These are phyloP conservation scores for Tetrapyrgos nigripes DNA, from an alignment of 1,284 basidiomycete genomes.

Conservation along the genomic window DNA sequence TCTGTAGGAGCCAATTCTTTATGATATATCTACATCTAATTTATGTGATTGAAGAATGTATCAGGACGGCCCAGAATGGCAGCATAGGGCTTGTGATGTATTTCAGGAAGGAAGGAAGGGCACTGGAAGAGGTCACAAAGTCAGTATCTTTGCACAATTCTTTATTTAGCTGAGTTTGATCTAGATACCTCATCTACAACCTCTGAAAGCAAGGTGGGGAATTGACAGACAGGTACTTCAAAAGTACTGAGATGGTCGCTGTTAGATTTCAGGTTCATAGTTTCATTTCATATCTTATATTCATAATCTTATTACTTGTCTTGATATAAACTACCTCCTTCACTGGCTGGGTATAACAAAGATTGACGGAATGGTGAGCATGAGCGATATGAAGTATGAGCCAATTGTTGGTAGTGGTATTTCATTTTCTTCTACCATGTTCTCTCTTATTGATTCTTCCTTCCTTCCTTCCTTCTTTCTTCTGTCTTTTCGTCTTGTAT, in stretches of 20 bases:
- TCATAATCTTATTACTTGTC: background rate
- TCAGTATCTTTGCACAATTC: constrained; percentile 43
- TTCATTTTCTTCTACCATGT: too few relatives aligned
- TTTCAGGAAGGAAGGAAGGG: constrained; percentile 93
- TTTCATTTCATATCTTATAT: background rate
- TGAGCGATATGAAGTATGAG: constrained; percentile 97
- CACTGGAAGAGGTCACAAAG: constrained; percentile 93
- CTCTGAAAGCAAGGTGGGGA: constrained; percentile 94
- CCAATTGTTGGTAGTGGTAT: constrained; percentile 92
- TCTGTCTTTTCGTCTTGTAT: too few relatives aligned
- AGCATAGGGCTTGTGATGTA: constrained; percentile 95
- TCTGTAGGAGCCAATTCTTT: too few relatives aligned
- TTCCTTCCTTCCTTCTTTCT: too few relatives aligned
- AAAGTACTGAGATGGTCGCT: constrained; percentile 91
- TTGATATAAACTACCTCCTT: too few relatives aligned
- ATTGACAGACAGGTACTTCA: constrained; percentile 93
- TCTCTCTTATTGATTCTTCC: too few relatives aligned
- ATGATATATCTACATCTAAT: constrained; percentile 93
- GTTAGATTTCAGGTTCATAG: constrained; percentile 80
- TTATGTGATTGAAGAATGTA: constrained; percentile 92
- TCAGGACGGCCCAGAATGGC: constrained; percentile 60
- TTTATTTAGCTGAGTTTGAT: background rate
- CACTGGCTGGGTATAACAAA: constrained; percentile 92
- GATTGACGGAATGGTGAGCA: too few relatives aligned
- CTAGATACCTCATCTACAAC: constrained; percentile 90